Conservation (phyloP, 345 rosid species). For the Garcia nutans region DNA sequence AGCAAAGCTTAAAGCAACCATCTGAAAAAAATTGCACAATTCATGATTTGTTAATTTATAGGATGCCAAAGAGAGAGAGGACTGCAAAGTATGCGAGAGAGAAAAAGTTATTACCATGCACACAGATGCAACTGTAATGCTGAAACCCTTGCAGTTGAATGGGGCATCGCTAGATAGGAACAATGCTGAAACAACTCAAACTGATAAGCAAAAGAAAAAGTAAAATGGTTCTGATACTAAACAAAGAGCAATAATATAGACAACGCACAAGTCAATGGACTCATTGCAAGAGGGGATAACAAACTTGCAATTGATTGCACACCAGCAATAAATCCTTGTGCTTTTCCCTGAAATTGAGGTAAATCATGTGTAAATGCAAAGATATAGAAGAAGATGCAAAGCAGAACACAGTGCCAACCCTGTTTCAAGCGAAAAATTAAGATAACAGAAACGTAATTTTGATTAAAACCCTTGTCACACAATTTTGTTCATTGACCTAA, state of each 20-base stretch:
- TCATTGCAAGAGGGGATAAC: constrained; percentile 52
- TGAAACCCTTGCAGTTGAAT: constrained; percentile 56
- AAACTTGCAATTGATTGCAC: constrained; percentile 48
- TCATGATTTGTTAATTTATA: not conserved
- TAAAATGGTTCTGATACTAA: not conserved
- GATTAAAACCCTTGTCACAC: not conserved
- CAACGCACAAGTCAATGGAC: constrained; percentile 50
- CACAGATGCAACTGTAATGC: constrained; percentile 44
- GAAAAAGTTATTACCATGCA: constrained; percentile 40
- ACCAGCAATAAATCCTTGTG: constrained; percentile 54
- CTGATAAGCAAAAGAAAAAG: not conserved
- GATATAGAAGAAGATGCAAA: not conserved
- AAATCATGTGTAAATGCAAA: not conserved
- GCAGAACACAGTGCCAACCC: no score
- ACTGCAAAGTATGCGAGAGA: no score
- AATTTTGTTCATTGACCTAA: not conserved
- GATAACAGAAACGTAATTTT: no score
- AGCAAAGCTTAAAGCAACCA: constrained; percentile 37
- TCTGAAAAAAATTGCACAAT: constrained; percentile 14
- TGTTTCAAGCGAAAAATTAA: no score
- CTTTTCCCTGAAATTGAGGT: constrained; percentile 42
- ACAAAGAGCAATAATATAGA: not conserved
- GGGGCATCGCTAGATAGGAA: constrained; percentile 49
- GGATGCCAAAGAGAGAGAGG: not conserved
- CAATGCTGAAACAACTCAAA: constrained; percentile 37